Conservation (phyloP, 2,329 filamentous ascomycete genomes). For the Juglanconis sp. region DNA sequence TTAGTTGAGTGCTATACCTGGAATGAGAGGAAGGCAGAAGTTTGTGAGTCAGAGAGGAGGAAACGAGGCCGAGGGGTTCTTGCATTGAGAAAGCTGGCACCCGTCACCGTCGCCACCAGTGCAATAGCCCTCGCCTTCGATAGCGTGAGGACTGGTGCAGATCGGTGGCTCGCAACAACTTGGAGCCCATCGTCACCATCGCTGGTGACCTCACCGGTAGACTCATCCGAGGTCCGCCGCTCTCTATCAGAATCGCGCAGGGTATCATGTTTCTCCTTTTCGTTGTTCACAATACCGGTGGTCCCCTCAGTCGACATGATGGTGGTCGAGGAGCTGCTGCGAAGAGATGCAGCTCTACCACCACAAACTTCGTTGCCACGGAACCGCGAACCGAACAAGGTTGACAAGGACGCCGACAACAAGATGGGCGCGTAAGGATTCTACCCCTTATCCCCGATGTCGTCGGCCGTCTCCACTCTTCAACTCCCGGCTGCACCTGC, state of each 20-base stretch:
- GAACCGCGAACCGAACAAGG: too few relatives aligned
- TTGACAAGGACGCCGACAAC: too few relatives aligned
- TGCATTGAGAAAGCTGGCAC: slow-evolving; percentile 56
- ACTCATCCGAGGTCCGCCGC: slow-evolving; percentile 8
- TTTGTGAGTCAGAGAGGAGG: neutral
- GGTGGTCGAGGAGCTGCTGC: too few relatives aligned
- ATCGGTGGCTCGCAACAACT: neutral
- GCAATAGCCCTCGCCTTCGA: slow-evolving; percentile 53
- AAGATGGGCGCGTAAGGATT: too few relatives aligned
- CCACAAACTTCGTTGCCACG: too few relatives aligned
- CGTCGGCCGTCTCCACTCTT: too few relatives aligned
- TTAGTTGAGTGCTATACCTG: slow-evolving; percentile 9
- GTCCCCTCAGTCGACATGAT: too few relatives aligned
- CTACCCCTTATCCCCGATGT: too few relatives aligned
- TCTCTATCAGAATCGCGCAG: neutral
- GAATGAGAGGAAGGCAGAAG: neutral
- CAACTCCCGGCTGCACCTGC: too few relatives aligned
- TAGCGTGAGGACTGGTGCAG: slow-evolving; percentile 23
- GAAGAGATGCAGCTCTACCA: too few relatives aligned
- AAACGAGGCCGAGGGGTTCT: slow-evolving; percentile 12
- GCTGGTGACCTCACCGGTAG: neutral
- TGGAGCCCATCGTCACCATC: neutral
- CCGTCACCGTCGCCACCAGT: slow-evolving; percentile 51
- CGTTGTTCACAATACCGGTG: neutral
- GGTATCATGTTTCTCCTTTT: neutral